Percentiles rank a stretch among this genome's conserved stretches.
phyloP scores from a whole-genome alignment of 345 rosid genomes.

The Viola odorata region DNA sequence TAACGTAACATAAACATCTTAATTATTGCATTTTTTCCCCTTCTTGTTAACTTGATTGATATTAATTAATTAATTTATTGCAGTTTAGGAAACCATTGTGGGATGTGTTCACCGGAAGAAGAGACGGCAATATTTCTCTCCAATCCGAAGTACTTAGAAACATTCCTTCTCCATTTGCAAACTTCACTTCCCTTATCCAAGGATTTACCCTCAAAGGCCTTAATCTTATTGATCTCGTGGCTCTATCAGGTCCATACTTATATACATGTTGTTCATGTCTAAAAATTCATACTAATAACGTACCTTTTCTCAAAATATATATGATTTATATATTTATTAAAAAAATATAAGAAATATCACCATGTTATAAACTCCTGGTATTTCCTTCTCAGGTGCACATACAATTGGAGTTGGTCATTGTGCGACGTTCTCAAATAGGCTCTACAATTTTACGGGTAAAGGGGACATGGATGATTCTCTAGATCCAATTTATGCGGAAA shows the following conservation, averaged over 20 bases:
- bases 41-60: too few species aligned
- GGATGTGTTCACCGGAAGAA: conserved; percentile 69
- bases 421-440: conserved; percentile 40
- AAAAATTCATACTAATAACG: too few species aligned
- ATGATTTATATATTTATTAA: too few species aligned
- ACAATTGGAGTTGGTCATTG: conserved; percentile 56
- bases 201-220: conserved; percentile 38
- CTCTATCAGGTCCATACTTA: conserved; percentile 73
- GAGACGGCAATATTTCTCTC: conserved; percentile 56
- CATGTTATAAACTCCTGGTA: too few species aligned
- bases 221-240: conserved; percentile 55
- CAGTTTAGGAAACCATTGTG: conserved; percentile 44
- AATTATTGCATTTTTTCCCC: too few species aligned
- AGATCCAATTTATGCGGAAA: conserved; percentile 29
- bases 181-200: conserved; percentile 39
- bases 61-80: not conserved
- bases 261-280: too few species aligned
- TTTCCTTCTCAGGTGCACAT: conserved; percentile 45
- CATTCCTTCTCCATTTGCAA: conserved; percentile 50
- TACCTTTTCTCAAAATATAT: too few species aligned
- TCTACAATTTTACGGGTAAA: conserved; percentile 64
- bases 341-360: too few species aligned
- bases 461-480: conserved; percentile 59
- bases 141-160: conserved; percentile 30
- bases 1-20: too few species aligned